Conservation (phyloP, 129 eudicot species). For the Kitagawia praeruptora region DNA sequence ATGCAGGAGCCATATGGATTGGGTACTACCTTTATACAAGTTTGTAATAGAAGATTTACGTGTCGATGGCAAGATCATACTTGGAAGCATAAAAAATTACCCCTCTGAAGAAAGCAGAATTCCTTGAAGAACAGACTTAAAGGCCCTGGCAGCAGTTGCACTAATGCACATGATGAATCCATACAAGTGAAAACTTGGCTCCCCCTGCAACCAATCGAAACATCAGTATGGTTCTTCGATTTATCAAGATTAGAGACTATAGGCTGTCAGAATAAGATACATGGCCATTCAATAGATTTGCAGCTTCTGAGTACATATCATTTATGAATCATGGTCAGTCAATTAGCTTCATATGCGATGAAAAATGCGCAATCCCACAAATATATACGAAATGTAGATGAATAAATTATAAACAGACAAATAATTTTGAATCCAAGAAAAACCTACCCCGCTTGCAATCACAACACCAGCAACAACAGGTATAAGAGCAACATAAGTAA, state of each 20-base stretch:
- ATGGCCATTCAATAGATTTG: neutral
- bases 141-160: constrained; percentile 96
- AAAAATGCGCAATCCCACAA: neutral
- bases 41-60: neutral
- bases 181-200: constrained; percentile 86
- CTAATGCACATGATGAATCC: constrained; percentile 96
- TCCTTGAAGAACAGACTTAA: constrained; percentile 98
- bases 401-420: neutral
- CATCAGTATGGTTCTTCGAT: no score
- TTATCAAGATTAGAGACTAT: neutral
- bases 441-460: constrained; percentile 92
- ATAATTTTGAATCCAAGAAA: neutral
- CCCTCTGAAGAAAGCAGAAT: constrained; percentile 87
- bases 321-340: neutral
- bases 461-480: constrained; percentile 95
- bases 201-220: constrained; percentile 51
- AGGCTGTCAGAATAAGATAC: neutral
- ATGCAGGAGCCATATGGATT: neutral
- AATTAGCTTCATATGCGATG: neutral
- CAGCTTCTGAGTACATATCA: neutral
- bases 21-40: neutral
- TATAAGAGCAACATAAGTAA: constrained; percentile 74
- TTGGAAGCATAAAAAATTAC: constrained; percentile 24
- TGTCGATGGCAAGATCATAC: neutral
- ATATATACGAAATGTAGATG: neutral